Evolutionary conservation across 2,329 filamentous ascomycete genomes (phyloP), one percentile per base, ranked within the genome.

Genomic region (Paracoccidioides lutzii): DNA sequence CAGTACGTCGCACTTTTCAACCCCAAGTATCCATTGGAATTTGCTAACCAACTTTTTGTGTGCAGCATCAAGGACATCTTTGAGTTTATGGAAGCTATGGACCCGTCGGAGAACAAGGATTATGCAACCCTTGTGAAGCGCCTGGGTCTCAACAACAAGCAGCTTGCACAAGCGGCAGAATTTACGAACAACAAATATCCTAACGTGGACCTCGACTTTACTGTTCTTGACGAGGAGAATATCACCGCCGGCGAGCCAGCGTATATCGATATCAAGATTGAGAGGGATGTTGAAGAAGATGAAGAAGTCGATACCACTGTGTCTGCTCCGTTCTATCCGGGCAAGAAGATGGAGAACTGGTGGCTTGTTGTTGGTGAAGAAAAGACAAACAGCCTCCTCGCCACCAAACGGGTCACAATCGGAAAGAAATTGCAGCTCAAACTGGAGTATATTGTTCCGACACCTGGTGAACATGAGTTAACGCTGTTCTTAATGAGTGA

Each of bases 51-150:
- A 54, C 32, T 46, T 41, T 42, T 15, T 37, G 32, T n/a, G 55
- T 59, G 58, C 65, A 88, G 83, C 60, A 86, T 98, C 75, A 90
- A 89, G 65, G 91, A 97, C 64, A 85, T 98, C 61, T 91, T 95
- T 65, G 90, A 95, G 67, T 97, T 98, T 75, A 96, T 97, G 87
- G 91, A 97, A 63, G 87, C 89, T 60, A 98, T 98, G 91, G 93
- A 95, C 68, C 90, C 91, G 2, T 85, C 89, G 1, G 91, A 95
- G 71, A 95, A 96, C 69, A 76, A 86, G 43, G 79, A 95, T 60
- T 91, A 95, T 69, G 79, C 79, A 49, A 78, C 80, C 37, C 78
- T 98, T 37, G 80, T 97, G 61, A 84, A 88, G 67, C 81, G 83
- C 3, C 80, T 98, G 42, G 83, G 84, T 6, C 78, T 98, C 44